phyloP scores from a whole-genome alignment of 2,329 filamentous ascomycete genomes.

The Teratosphaeria viscida region DNA sequence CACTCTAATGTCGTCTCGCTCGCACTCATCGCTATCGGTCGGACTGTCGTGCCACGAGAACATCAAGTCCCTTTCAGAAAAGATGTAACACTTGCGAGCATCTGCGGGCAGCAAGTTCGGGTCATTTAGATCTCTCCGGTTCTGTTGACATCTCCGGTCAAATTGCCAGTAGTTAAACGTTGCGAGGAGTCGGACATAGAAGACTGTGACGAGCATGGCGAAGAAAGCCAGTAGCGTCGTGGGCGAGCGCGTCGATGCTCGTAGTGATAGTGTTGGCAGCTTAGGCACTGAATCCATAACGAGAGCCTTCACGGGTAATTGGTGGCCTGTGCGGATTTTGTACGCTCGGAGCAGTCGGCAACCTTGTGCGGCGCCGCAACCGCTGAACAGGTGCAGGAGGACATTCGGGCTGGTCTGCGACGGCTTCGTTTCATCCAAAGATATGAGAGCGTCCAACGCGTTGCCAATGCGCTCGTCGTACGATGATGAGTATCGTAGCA shows the following conservation, averaged over 20 bases:
- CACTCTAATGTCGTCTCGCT: conserved; percentile 13
- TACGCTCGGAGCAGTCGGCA: conserved; percentile 18
- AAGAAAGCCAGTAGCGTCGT: conserved; percentile 5
- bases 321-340: conserved; percentile 10
- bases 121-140: conserved; percentile 14
- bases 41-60: conserved; percentile 14
- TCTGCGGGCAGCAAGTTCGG: conserved; percentile 10
- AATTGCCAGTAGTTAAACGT: conserved; percentile 12
- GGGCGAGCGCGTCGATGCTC: conserved; percentile 3
- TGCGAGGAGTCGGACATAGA: conserved; percentile 8
- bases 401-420: conserved; percentile 7
- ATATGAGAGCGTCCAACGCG: conserved; percentile 7
- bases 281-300: conserved; percentile 17
- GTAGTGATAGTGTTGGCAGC: conserved; percentile 5
- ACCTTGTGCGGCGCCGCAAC: conserved; percentile 12
- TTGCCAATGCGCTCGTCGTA: conserved; percentile 6
- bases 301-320: conserved; percentile 13
- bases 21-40: conserved; percentile 6
- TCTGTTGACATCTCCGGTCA: conserved; percentile 8
- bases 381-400: conserved; percentile 20
- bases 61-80: conserved; percentile 18
- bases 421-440: conserved; percentile 5
- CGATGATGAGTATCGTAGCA: conserved; percentile 11
- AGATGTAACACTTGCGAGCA: conserved; percentile 18
- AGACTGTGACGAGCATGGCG: conserved; percentile 6